A percentile compares a stretch with the other conserved stretches of the same genome.
Conservation (phyloP, 176 grass and related monocot genomes). For the Oryza rufipogon region DNA sequence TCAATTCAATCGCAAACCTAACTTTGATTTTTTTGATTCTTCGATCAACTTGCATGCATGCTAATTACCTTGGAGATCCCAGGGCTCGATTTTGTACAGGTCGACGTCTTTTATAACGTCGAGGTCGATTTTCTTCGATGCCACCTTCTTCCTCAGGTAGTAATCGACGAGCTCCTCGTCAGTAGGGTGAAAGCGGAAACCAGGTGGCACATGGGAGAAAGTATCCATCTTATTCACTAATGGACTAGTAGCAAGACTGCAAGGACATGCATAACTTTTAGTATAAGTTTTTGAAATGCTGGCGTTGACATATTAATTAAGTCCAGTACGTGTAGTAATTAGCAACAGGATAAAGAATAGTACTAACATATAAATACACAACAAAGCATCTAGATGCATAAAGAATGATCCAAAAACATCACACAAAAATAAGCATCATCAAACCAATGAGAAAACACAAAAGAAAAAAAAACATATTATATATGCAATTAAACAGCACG, state of each 20-base stretch:
- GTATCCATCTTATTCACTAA: conserved; percentile 54
- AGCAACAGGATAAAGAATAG: too few species aligned
- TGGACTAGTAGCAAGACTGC: background rate
- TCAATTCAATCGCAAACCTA: background rate
- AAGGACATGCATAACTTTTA: background rate
- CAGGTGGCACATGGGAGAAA: conserved; percentile 82
- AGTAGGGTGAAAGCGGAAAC: conserved; percentile 94
- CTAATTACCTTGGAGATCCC: conserved; percentile 86
- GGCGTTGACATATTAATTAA: background rate
- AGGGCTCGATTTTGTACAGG: conserved; percentile 95
- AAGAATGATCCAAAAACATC: too few species aligned
- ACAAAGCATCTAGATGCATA: too few species aligned
- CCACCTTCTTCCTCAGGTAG: conserved; percentile 96
- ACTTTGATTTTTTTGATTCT: background rate
- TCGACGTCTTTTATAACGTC: conserved; percentile 96
- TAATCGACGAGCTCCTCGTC: conserved; percentile 98
- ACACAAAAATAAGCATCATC: too few species aligned
- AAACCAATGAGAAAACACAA: too few species aligned
- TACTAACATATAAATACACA: too few species aligned
- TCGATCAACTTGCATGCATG: background rate
- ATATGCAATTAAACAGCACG: background rate
- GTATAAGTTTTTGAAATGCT: background rate
- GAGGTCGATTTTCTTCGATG: conserved; percentile 82
- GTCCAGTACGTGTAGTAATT: too few species aligned
- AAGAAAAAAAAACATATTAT: too few species aligned